Conservation (phyloP, 83 land plant genomes). For the Picea abies region DNA sequence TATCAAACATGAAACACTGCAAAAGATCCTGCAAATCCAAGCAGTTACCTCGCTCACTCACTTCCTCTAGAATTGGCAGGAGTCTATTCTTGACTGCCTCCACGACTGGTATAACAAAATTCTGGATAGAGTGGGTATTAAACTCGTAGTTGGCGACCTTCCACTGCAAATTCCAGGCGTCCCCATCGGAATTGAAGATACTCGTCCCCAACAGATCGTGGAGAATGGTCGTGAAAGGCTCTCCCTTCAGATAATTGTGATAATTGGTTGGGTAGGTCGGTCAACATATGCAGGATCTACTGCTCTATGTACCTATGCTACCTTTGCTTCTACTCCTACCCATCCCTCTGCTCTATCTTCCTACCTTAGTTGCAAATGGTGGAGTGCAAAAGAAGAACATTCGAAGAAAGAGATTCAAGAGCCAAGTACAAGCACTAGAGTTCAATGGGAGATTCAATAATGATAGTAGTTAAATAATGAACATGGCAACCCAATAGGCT, state of each 20-base stretch:
- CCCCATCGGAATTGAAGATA: neutral
- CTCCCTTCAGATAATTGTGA: neutral
- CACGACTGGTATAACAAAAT: neutral
- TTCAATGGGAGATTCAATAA: too few species aligned
- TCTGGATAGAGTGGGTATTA: neutral
- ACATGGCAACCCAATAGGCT: too few species aligned
- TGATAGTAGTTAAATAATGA: too few species aligned
- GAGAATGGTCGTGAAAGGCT: neutral
- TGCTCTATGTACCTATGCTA: too few species aligned
- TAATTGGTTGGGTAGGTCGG: too few species aligned
- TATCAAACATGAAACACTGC: conserved; percentile 16
- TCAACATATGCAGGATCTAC: too few species aligned
- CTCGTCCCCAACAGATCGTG: neutral
- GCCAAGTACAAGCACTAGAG: too few species aligned
- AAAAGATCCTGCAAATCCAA: conserved; percentile 5
- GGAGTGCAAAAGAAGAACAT: too few species aligned
- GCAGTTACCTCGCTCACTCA: neutral
- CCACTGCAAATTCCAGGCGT: neutral
- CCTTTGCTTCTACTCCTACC: too few species aligned
- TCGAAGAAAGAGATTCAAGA: too few species aligned
- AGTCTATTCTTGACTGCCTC: neutral
- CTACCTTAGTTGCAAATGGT: too few species aligned
- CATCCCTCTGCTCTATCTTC: too few species aligned
- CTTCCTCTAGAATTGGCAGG: neutral
- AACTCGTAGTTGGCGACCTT: neutral